Percentiles rank a stretch among this genome's conserved stretches.
Evolutionary conservation across 352 stramenopile genomes (phyloP).

Genomic region (Blastocystis hominis): DNA sequence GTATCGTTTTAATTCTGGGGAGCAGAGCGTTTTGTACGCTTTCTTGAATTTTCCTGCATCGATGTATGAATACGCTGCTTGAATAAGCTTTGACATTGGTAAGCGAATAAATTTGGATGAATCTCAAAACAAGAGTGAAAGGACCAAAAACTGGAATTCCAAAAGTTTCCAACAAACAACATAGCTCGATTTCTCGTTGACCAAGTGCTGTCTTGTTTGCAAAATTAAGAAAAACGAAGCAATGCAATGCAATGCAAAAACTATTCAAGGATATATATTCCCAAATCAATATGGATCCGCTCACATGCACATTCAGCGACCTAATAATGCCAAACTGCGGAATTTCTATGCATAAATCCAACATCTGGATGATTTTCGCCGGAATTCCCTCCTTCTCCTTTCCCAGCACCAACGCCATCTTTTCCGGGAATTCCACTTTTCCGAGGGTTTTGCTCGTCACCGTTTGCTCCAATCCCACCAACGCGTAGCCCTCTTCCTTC

Average conservation of each 20-base stretch:
- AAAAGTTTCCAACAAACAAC: conserved; percentile 24
- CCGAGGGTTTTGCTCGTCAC: conserved; percentile 69
- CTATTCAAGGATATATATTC: conserved; percentile 67
- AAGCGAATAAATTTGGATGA: not conserved
- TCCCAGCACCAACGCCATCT: conserved; percentile 74
- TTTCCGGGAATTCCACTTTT: conserved; percentile 68
- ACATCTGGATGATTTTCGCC: conserved; percentile 69
- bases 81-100: conserved; percentile 49
- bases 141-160: not conserved
- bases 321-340: conserved; percentile 77
- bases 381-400: conserved; percentile 77
- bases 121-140: not conserved
- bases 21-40: conserved; percentile 16
- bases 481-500: conserved; percentile 70
- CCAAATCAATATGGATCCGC: conserved; percentile 74
- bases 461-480: conserved; percentile 76
- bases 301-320: conserved; percentile 78
- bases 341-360: conserved; percentile 77
- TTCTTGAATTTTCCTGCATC: conserved; percentile 37
- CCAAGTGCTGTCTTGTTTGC: conserved; percentile 6
- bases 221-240: not conserved
- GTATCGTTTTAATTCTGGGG: conserved; percentile 5
- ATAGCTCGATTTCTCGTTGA: not conserved
- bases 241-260: not conserved
- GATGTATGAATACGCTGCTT: conserved; percentile 15